phyloP scores from a whole-genome alignment of 768 basidiomycete genomes.

The Leccinum sublutescens region DNA sequence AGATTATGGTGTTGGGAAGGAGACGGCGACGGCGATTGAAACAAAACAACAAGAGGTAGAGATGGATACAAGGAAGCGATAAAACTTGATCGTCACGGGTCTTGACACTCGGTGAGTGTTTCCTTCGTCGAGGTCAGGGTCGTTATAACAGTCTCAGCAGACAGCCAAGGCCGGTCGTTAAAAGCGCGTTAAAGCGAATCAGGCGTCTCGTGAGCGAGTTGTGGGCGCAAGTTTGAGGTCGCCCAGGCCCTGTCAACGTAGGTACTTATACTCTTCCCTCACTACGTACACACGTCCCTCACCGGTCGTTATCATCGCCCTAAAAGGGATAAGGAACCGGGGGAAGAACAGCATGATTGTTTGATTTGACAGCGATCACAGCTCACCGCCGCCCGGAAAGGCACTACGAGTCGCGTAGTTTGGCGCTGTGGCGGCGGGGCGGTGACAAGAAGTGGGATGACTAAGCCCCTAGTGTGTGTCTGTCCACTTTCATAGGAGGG shows the following conservation, averaged over 20 bases:
- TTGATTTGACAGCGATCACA: neutral
- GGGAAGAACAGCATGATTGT: neutral
- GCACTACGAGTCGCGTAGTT: neutral
- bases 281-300: neutral
- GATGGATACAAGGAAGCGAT: neutral
- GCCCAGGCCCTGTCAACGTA: neutral
- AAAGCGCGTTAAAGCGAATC: neutral
- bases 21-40: neutral
- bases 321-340: neutral
- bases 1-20: neutral
- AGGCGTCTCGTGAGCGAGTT: neutral
- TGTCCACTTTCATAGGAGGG: no score
- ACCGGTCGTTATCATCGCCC: neutral
- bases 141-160: neutral
- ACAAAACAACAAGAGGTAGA: neutral
- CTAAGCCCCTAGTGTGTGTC: neutral
- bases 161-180: neutral
- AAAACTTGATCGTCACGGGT: neutral
- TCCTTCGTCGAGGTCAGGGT: neutral
- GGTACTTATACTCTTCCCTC: neutral
- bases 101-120: neutral
- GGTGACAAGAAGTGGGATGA: neutral
- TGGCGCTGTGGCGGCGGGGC: neutral
- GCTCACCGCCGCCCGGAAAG: neutral
- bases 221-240: neutral